Base-by-base conservation (phyloP, 23 red algal species). In the Pyropia yezoensis region DNA sequence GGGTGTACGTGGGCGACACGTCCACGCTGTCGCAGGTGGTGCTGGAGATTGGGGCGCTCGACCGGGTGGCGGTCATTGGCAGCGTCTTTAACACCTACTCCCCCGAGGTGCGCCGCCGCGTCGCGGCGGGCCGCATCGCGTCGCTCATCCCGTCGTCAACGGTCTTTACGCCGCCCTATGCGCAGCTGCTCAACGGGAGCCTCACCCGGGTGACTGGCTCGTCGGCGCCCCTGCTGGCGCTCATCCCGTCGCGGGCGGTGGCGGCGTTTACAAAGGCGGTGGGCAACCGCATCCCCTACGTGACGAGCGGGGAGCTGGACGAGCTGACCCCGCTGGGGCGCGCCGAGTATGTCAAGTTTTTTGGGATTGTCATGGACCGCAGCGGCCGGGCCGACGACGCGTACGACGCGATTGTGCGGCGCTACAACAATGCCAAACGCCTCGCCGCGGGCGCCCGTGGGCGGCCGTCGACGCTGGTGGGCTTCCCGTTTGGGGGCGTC, bases 261-360 rank as follows among this genome's bases (percentile, higher is more conserved):
- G 11, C 0, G 6, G 11, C 39, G 9, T 47, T 47, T 47, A 47
- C 4, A 0, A 13, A 47, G 39, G 39, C 39, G 6, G 39, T 47
- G 3, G 39, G 39, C 39, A 47, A 47, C 6, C 39, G 39, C 39
- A 47, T 47, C 39, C 39, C 39, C 4, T 47, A 47, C 39, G 39
- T 47, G 11, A 47, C 39, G 39, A 47, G 39, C 39, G 39, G 39
- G 6, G 55, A 59, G 17, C 19, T 27, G 55, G 25, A 59, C 19
- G 55, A 59, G 55, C 4, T 23, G 19, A 27, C 19, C 6, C 55
- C 55, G 55, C 55, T 59, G 0, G 55, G 55, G 4, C 55, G 55
- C 21, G 55, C 55, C 21, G 55, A 59, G 55, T 59, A 27, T 7
- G 55, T 59, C 21, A 59, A 59, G 55, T 21, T 59, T 59, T 23